phyloP scores from a whole-genome alignment of 202 grass and related monocot species.

The Saccharum hybrid region DNA sequence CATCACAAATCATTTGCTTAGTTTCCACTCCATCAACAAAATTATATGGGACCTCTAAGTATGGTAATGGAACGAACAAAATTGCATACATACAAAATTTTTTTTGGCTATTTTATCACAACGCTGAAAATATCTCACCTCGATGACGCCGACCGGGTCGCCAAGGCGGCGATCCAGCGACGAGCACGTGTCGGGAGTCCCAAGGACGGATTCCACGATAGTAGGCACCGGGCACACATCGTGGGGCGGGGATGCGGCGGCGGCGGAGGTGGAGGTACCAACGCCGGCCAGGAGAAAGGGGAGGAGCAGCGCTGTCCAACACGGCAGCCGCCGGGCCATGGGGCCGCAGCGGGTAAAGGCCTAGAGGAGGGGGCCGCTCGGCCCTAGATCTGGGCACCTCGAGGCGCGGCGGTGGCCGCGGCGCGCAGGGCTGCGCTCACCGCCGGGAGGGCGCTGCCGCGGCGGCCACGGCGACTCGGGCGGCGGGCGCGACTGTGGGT shows the following conservation, averaged over 20 bases:
- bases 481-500: slow-evolving; percentile 29
- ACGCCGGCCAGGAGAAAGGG: slow-evolving; percentile 35
- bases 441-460: slow-evolving; percentile 40
- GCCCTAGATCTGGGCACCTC: slow-evolving; percentile 52
- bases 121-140: slow-evolving; percentile 50
- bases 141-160: slow-evolving; percentile 58
- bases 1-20: neutral
- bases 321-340: slow-evolving; percentile 47
- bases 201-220: slow-evolving; percentile 35
- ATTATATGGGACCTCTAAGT: neutral
- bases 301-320: slow-evolving; percentile 43
- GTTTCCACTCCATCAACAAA: neutral
- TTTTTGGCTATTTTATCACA: slow-evolving; percentile 21
- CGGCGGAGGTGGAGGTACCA: neutral
- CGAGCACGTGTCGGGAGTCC: slow-evolving; percentile 38
- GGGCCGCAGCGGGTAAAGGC: neutral
- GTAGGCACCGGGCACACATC: slow-evolving; percentile 40
- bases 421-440: slow-evolving; percentile 20
- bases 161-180: slow-evolving; percentile 45
- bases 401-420: slow-evolving; percentile 15
- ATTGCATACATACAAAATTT: neutral
- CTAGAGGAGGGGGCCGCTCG: neutral
- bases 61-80: neutral
- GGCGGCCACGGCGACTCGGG: slow-evolving; percentile 49
- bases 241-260: neutral